phyloP scores from a whole-genome alignment of 2,329 filamentous ascomycete species.

The Botrytis paeoniae region DNA sequence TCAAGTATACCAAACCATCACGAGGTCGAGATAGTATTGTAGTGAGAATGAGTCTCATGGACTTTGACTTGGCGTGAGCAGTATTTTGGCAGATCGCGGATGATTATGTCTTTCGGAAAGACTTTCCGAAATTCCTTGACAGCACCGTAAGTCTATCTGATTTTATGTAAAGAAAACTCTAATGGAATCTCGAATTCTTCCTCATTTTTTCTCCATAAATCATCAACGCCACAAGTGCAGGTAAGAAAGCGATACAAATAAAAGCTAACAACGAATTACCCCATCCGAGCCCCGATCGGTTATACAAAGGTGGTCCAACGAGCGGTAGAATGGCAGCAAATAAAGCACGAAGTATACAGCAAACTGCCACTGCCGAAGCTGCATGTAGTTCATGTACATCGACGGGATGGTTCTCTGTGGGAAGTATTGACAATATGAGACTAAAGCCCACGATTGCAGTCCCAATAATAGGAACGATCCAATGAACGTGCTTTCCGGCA shows the following conservation, averaged over 20 bases:
- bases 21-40: neutral
- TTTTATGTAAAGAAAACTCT: neutral
- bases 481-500: slow-evolving; percentile 39
- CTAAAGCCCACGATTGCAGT: slow-evolving; percentile 43
- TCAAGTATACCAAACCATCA: neutral
- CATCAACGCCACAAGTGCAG: slow-evolving; percentile 44
- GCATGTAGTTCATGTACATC: slow-evolving; percentile 41
- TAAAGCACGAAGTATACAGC: slow-evolving; percentile 43
- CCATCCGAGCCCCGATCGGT: slow-evolving; percentile 43
- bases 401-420: slow-evolving; percentile 46
- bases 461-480: slow-evolving; percentile 45
- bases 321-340: slow-evolving; percentile 50
- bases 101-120: neutral
- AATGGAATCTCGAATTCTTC: neutral
- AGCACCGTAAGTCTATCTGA: neutral
- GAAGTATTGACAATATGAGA: slow-evolving; percentile 41
- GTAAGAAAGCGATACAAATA: slow-evolving; percentile 46
- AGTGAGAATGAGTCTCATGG: neutral
- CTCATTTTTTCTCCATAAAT: slow-evolving; percentile 40
- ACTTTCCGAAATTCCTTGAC: neutral
- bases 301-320: slow-evolving; percentile 46
- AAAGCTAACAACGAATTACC: slow-evolving; percentile 49
- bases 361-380: slow-evolving; percentile 41
- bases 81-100: neutral
- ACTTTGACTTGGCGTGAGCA: neutral